These are phyloP conservation scores for Eucalyptus curtisii DNA, from an alignment of 345 rosid species.

Conservation along the genomic window DNA sequence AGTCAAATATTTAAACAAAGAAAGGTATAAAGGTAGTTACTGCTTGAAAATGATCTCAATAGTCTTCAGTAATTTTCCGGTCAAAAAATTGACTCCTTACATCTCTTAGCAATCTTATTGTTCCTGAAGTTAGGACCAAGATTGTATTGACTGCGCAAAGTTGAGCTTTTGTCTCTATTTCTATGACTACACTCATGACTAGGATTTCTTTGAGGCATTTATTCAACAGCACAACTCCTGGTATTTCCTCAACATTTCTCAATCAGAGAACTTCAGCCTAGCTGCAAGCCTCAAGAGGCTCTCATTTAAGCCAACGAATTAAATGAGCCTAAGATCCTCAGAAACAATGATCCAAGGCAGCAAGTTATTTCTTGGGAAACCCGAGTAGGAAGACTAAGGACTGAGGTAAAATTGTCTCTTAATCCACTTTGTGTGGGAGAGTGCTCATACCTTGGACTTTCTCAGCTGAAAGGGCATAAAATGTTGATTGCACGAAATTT, in stretches of 20 bases:
- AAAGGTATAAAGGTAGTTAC: neutral
- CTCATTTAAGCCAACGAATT: neutral
- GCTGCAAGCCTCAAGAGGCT: neutral
- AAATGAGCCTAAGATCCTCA: neutral
- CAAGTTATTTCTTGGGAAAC: neutral
- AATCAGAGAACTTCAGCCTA: neutral
- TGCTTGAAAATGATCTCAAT: neutral
- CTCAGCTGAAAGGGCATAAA: slow-evolving; percentile 64
- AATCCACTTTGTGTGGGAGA: neutral
- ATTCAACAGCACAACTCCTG: neutral
- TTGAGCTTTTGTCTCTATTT: neutral
- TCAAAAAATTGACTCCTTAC: neutral
- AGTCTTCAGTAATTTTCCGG: neutral
- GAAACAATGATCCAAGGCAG: neutral
- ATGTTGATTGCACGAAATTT: slow-evolving; percentile 86
- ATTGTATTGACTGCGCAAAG: neutral
- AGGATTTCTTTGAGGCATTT: neutral
- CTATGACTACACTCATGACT: neutral
- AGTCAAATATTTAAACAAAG: neutral
- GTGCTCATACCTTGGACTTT: slow-evolving; percentile 63
- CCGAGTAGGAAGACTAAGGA: neutral
- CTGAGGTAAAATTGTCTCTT: neutral
- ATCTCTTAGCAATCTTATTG: neutral
- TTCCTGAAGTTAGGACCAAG: neutral
- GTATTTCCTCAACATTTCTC: neutral